Base-by-base conservation (phyloP, 306 rosid species). In the Quercus dentata region DNA sequence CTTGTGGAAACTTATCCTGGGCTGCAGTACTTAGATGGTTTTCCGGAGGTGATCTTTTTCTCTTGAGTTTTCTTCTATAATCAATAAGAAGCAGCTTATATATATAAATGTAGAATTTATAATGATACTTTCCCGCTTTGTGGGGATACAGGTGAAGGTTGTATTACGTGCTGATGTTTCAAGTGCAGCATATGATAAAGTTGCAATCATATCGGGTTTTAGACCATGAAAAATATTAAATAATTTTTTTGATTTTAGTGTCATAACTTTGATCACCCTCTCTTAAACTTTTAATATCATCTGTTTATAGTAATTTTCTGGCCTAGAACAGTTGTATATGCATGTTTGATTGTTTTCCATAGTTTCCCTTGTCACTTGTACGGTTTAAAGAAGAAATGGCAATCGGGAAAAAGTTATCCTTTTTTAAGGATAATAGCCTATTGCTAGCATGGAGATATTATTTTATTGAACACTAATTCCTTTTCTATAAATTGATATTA, bases 1-100 rank as follows among this genome's bases (percentile, higher is more conserved):
- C 93, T 95, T 68, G 92, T 93, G 86, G 98, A 95, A 85, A 91
- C 99, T 1, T 93, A 91, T 75, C 94, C 99, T 83, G 87, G 92
- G 62, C 79, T 95, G 82, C 98, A 93, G 86, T 95, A 86, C 85
- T 82, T 95, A 68, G 94, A 95, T 87, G 99, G 99, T 70, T 95
- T 91, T 83, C 97, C 99, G 65, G 82, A 82, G 95, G 99, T 95
- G 83, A 79, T 59, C 1, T 18, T 67, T 33, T 9, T 19, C 9
- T 19, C 71, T 30, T 17, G 33, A 68, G 10, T 9, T 2, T 68
- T 68, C 20, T 6, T n/a, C 41, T 10, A 19, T 59, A 59, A 59
- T 59, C 17, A 21, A 59, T 23, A 17, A 58, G 30, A 25, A 68
- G 23, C 6, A 68, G 3, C 27, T 35, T 35, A 68, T n/a, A 35